These are phyloP conservation scores for Brettanomyces naardenensis DNA, from an alignment of 805 yeast genomes.

Conservation along the genomic window DNA sequence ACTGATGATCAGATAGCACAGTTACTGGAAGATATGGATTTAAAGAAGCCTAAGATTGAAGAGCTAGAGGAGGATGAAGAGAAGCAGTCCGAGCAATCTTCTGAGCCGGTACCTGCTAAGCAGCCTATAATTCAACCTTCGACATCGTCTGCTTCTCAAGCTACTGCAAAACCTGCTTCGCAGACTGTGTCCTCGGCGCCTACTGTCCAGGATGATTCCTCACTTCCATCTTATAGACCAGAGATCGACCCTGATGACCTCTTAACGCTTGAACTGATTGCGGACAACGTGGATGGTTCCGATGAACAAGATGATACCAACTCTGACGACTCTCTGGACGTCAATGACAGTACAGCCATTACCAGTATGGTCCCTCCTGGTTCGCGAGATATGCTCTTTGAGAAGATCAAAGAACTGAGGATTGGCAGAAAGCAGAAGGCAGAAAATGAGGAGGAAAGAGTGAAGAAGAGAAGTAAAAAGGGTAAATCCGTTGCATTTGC, in stretches of 20 bases:
- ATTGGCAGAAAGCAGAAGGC: neutral
- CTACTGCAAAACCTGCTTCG: constrained; percentile 4
- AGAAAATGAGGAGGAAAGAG: neutral
- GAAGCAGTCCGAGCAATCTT: neutral
- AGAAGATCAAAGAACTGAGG: constrained; percentile 1
- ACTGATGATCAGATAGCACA: constrained; percentile 26
- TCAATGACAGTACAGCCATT: constrained; percentile 3
- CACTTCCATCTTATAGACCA: constrained; percentile 8
- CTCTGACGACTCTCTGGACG: constrained; percentile 11
- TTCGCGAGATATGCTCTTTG: neutral
- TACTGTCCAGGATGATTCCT: neutral
- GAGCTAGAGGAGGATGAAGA: neutral
- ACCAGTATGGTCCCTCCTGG: constrained; percentile 2
- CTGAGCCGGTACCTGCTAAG: neutral
- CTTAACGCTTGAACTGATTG: constrained; percentile 45
- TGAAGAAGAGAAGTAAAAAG: neutral
- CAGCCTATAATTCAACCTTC: neutral
- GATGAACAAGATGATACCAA: constrained; percentile 21
- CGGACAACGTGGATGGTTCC: constrained; percentile 33
- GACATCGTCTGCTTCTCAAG: neutral
- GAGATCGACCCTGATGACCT: constrained; percentile 38
- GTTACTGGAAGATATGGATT: constrained; percentile 29
- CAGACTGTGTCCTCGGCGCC: constrained; percentile 1
- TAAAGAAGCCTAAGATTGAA: constrained; percentile 5
- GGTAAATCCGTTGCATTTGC: constrained; percentile 51